Percentiles rank a stretch among this genome's conserved stretches.
Evolutionary conservation across 2,329 filamentous ascomycete genomes (phyloP).

Genomic region (Pyricularia sp.): DNA sequence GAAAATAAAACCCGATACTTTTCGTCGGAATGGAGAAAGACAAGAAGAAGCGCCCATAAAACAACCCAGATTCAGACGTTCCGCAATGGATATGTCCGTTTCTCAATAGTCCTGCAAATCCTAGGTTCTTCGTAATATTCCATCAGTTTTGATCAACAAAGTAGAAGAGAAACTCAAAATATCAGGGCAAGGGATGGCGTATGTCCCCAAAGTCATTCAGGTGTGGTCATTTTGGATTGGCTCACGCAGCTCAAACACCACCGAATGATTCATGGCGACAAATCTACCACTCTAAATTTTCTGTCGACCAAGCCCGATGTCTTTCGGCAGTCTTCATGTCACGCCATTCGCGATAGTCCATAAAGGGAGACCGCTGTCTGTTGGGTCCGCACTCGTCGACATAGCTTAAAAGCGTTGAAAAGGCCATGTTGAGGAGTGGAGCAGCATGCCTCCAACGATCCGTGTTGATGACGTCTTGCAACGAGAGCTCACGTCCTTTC

Average conservation of each 20-base stretch:
- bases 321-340: neutral
- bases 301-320: neutral
- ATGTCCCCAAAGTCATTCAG: neutral
- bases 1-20: neutral
- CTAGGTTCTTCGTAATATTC: neutral
- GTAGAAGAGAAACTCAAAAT: neutral
- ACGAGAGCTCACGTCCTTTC: slow-evolving; percentile 3
- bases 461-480: slow-evolving; percentile 25
- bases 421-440: slow-evolving; percentile 29
- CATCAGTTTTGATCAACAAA: neutral
- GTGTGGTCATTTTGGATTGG: neutral
- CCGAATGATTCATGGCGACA: neutral
- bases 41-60: neutral
- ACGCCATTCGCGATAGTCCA: neutral
- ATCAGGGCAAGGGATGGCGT: neutral
- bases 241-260: neutral
- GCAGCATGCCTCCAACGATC: slow-evolving; percentile 23
- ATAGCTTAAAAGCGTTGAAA: slow-evolving; percentile 17
- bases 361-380: neutral
- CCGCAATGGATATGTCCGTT: neutral
- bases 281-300: neutral
- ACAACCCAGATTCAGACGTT: neutral
- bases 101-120: neutral
- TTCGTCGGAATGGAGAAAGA: neutral
- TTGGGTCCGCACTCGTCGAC: slow-evolving; percentile 6